Conservation (phyloP, 2,329 filamentous ascomycete species). For the Diplodia sapinea region DNA sequence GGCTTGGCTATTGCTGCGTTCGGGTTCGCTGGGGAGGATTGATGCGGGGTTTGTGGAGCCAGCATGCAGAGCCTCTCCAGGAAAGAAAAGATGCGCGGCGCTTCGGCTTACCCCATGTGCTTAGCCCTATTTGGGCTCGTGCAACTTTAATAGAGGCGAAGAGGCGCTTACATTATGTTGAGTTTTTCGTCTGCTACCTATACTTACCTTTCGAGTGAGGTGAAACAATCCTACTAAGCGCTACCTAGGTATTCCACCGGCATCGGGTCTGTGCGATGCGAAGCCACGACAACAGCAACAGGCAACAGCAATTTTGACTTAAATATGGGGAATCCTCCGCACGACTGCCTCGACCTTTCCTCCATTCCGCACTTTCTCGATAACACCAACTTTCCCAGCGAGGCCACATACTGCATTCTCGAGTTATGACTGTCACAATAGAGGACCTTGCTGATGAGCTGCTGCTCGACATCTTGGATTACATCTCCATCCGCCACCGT, state of each 20-base stretch:
- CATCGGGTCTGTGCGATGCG: not conserved
- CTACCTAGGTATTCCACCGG: not conserved
- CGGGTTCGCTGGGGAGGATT: slow-evolving; percentile 6
- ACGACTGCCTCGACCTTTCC: not conserved
- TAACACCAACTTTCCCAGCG: not conserved
- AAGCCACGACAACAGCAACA: slow-evolving; percentile 7
- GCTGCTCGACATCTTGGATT: not conserved
- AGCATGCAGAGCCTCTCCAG: not conserved
- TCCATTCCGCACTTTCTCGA: not conserved
- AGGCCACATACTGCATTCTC: not conserved
- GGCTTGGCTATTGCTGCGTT: not conserved
- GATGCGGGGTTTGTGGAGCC: not conserved
- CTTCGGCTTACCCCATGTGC: not conserved
- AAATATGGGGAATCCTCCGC: not conserved
- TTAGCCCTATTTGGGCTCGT: not conserved
- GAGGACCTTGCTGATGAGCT: slow-evolving; percentile 8
- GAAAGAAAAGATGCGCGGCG: not conserved
- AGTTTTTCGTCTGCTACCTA: not conserved
- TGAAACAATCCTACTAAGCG: not conserved
- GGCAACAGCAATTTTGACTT: not conserved
- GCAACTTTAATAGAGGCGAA: not conserved
- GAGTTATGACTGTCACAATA: not conserved
- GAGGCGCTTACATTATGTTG: not conserved
- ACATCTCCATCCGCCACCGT: slow-evolving; percentile 7
- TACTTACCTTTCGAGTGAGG: not conserved